These are phyloP conservation scores for Plasmodium berghei DNA, from an alignment of 169 alveolate species.

Conservation along the genomic window DNA sequence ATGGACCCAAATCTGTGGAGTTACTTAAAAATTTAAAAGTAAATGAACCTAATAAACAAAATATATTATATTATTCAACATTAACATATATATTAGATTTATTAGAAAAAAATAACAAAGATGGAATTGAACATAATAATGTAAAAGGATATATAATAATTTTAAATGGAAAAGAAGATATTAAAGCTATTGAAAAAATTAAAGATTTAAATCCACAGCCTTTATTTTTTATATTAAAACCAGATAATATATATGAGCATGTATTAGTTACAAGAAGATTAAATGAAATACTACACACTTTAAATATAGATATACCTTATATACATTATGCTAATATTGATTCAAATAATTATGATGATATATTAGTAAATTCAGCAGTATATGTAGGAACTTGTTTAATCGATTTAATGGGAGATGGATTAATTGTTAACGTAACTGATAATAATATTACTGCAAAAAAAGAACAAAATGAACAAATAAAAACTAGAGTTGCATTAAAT, in stretches of 20 bases:
- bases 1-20: slow-evolving; percentile 17
- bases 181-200: slow-evolving; percentile 21
- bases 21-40: slow-evolving; percentile 9
- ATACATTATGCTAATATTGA: slow-evolving; percentile 50
- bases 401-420: slow-evolving; percentile 74
- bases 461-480: background rate
- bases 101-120: slow-evolving; percentile 15
- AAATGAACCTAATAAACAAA: background rate
- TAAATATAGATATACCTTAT: slow-evolving; percentile 39
- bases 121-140: slow-evolving; percentile 6
- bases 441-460: background rate
- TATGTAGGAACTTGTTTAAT: slow-evolving; percentile 65
- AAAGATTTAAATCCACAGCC: slow-evolving; percentile 34
- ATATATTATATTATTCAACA: slow-evolving; percentile 17
- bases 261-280: slow-evolving; percentile 53
- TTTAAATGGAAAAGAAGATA: slow-evolving; percentile 62
- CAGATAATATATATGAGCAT: slow-evolving; percentile 58
- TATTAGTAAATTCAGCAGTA: slow-evolving; percentile 47
- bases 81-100: background rate
- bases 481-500: slow-evolving; percentile 43
- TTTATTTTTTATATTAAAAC: slow-evolving; percentile 30
- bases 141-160: slow-evolving; percentile 38
- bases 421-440: slow-evolving; percentile 41
- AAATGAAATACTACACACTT: slow-evolving; percentile 48
- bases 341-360: slow-evolving; percentile 47